Evolutionary conservation across 2,329 filamentous ascomycete genomes (phyloP).

Genomic region (Aphanoascus verrucosus): DNA sequence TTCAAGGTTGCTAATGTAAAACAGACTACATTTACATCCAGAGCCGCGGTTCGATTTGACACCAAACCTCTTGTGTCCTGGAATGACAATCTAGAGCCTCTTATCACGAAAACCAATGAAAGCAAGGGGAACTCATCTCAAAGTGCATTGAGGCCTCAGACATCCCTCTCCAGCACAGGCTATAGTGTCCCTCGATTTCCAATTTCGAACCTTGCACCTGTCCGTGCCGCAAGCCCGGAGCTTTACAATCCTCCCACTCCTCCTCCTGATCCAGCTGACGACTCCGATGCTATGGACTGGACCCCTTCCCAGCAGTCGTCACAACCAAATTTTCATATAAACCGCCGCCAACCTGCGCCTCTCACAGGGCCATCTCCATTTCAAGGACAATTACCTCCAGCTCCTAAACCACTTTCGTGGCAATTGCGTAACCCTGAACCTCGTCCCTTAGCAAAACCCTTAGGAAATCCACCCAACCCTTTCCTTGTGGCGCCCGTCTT

Average conservation of each 20-base stretch:
- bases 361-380: slow-evolving; percentile 33
- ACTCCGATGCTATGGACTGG: slow-evolving; percentile 41
- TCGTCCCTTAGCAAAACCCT: slow-evolving; percentile 24
- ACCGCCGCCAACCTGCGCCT: slow-evolving; percentile 23
- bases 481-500: slow-evolving; percentile 27
- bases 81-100: slow-evolving; percentile 28
- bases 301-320: slow-evolving; percentile 35
- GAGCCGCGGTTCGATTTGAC: slow-evolving; percentile 31
- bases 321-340: slow-evolving; percentile 24
- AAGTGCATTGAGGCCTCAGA: slow-evolving; percentile 14
- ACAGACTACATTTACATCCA: slow-evolving; percentile 31
- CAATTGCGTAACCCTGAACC: slow-evolving; percentile 27
- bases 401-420: slow-evolving; percentile 33
- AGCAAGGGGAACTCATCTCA: slow-evolving; percentile 17
- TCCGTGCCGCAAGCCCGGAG: slow-evolving; percentile 17
- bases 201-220: slow-evolving; percentile 31
- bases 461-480: slow-evolving; percentile 29
- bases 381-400: slow-evolving; percentile 33
- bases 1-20: slow-evolving; percentile 18
- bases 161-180: slow-evolving; percentile 15
- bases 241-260: slow-evolving; percentile 28
- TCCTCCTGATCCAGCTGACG: slow-evolving; percentile 26
- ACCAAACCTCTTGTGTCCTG: slow-evolving; percentile 34
- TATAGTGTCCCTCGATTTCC: slow-evolving; percentile 27
- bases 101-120: slow-evolving; percentile 20